Conservation (phyloP, 208 protist species). For the Leishmania amazonensis region DNA sequence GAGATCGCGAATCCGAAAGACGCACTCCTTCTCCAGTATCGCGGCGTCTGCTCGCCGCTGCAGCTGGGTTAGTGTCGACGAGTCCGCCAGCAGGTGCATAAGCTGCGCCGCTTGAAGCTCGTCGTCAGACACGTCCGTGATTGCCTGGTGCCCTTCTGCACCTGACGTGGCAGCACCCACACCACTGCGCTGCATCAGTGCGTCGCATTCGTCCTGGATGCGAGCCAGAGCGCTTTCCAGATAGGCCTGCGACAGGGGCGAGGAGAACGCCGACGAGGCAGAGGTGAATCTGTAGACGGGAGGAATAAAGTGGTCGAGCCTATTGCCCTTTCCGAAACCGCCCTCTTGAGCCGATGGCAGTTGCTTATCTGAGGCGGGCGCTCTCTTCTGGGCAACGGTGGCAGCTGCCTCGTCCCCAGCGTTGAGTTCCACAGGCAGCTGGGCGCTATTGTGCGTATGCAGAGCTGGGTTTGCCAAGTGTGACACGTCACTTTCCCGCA, state of each 20-base stretch:
- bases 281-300: background rate
- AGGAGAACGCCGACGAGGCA: slow-evolving; percentile 2
- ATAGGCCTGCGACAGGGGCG: background rate
- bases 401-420: background rate
- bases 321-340: background rate
- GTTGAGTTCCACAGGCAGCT: background rate
- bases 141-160: slow-evolving; percentile 6
- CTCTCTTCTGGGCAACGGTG: background rate
- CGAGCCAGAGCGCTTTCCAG: background rate
- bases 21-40: slow-evolving; percentile 16
- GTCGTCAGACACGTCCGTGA: background rate
- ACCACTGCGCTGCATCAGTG: background rate
- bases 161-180: background rate
- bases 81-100: slow-evolving; percentile 2
- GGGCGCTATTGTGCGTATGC: background rate
- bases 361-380: background rate
- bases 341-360: background rate
- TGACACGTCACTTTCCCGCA: slow-evolving; percentile 6
- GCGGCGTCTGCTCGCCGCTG: slow-evolving; percentile 15
- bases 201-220: slow-evolving; percentile 9
- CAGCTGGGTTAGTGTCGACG: slow-evolving; percentile 8
- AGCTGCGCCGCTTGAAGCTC: slow-evolving; percentile 6
- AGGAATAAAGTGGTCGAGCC: background rate
- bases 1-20: slow-evolving; percentile 9
- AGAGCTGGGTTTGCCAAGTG: background rate